phyloP scores from a whole-genome alignment of 352 stramenopile species.

The Phytophthora aleatoria region DNA sequence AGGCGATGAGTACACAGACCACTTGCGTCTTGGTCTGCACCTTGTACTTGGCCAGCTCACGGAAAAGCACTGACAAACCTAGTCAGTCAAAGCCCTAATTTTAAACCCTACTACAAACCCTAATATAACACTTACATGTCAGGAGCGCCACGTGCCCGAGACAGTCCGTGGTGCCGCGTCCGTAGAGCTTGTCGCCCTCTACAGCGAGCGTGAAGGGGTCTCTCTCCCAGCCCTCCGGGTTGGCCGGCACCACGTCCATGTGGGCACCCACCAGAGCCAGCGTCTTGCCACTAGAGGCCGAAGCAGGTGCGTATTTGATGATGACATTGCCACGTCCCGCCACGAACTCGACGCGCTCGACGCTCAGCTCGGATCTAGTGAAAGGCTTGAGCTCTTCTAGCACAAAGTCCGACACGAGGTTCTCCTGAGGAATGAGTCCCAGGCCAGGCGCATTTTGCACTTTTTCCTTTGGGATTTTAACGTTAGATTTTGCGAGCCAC shows the following conservation, averaged over 20 bases:
- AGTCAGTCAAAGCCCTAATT: neutral
- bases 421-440: constrained; percentile 59
- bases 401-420: constrained; percentile 90
- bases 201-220: constrained; percentile 90
- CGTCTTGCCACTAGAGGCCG: constrained; percentile 61
- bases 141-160: constrained; percentile 92
- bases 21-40: constrained; percentile 80
- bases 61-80: constrained; percentile 49
- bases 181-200: constrained; percentile 93
- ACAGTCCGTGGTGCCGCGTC: constrained; percentile 93
- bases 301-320: constrained; percentile 82
- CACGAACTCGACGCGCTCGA: constrained; percentile 87
- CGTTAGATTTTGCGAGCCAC: neutral
- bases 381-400: constrained; percentile 85
- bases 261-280: constrained; percentile 90
- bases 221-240: constrained; percentile 87
- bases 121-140: constrained; percentile 52
- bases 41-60: constrained; percentile 75
- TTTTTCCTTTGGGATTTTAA: constrained; percentile 32
- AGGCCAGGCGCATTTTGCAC: constrained; percentile 55
- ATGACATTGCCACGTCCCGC: constrained; percentile 90
- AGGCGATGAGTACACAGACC: constrained; percentile 91
- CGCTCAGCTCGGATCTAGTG: constrained; percentile 57
- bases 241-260: constrained; percentile 94
- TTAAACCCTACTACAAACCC: constrained; percentile 6